Conservation (phyloP, 1,139 yeast genomes). For the Debaryomyces nepalensis region DNA sequence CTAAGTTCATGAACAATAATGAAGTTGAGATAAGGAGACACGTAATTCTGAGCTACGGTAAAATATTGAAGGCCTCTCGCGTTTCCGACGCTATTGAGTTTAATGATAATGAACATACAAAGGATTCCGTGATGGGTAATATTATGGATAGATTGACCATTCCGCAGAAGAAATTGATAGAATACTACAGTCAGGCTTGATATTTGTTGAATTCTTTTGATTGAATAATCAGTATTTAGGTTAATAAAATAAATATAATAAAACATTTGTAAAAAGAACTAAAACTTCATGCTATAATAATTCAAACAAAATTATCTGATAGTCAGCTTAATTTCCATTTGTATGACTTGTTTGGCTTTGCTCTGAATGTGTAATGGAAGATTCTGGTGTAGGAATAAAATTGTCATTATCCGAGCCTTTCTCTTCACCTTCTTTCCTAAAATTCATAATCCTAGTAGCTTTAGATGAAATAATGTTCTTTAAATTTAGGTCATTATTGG, state of each 20-base stretch:
- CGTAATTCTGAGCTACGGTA: conserved; percentile 48
- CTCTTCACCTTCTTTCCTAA: conserved; percentile 14
- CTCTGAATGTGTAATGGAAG: conserved; percentile 22
- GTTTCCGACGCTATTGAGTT: conserved; percentile 13
- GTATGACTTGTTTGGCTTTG: conserved; percentile 9
- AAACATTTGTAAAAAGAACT: conserved; percentile 11
- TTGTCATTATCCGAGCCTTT: conserved; percentile 19
- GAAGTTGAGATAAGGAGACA: conserved; percentile 47
- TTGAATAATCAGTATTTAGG: conserved; percentile 5
- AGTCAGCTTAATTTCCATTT: conserved; percentile 10
- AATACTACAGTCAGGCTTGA: conserved; percentile 36
- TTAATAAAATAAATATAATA: conserved; percentile 9
- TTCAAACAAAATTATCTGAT: conserved; percentile 6
- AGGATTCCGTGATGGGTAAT: conserved; percentile 23
- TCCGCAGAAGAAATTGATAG: conserved; percentile 43
- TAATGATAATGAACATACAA: conserved; percentile 14
- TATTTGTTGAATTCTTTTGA: conserved; percentile 1
- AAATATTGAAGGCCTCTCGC: conserved; percentile 29
- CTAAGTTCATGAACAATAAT: conserved; percentile 31
- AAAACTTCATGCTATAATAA: conserved; percentile 13
- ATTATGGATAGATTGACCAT: conserved; percentile 32
- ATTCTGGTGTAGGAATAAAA: conserved; percentile 28
- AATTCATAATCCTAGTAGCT: conserved; percentile 22
- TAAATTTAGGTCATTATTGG: conserved; percentile 11
- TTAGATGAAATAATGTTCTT: conserved; percentile 20